A percentile compares a stretch with the other conserved stretches of the same genome.
These are phyloP conservation scores for Rhizopogon parksii DNA, from an alignment of 1,284 basidiomycete genomes.

Conservation along the genomic window DNA sequence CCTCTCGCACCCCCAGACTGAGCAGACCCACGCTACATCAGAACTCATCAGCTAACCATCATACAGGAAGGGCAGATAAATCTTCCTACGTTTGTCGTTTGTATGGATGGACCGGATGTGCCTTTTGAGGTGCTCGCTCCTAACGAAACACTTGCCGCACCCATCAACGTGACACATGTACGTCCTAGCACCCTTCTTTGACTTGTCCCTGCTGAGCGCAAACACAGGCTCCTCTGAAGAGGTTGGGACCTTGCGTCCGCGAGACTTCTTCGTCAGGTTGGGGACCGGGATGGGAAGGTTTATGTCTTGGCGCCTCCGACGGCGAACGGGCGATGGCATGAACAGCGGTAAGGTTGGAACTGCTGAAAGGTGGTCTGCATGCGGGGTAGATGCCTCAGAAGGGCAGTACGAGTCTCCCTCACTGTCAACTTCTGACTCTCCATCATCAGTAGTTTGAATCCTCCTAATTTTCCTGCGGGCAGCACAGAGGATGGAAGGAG, in stretches of 20 bases:
- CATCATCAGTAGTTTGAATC: neutral
- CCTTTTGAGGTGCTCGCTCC: slow-evolving; percentile 64
- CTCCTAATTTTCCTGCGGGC: neutral
- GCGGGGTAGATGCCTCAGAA: neutral
- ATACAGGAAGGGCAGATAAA: neutral
- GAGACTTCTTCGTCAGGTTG: slow-evolving; percentile 69
- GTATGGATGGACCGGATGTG: slow-evolving; percentile 64
- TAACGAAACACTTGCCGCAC: slow-evolving; percentile 52
- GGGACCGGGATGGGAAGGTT: slow-evolving; percentile 55
- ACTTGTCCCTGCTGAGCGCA: slow-evolving; percentile 23
- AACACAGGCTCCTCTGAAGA: slow-evolving; percentile 20
- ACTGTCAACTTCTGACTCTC: neutral
- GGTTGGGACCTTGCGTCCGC: slow-evolving; percentile 66
- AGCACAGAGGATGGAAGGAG: neutral
- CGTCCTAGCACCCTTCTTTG: slow-evolving; percentile 32
- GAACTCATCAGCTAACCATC: neutral
- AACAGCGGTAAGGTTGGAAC: slow-evolving; percentile 9
- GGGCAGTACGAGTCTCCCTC: neutral
- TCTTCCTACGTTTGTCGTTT: slow-evolving; percentile 54
- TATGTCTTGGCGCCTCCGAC: slow-evolving; percentile 17
- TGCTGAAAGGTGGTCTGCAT: neutral
- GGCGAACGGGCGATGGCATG: slow-evolving; percentile 7
- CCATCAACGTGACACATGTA: slow-evolving; percentile 47
- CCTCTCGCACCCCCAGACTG: slow-evolving; percentile 62
- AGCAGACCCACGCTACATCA: slow-evolving; percentile 59